Conservation (phyloP, 805 yeast genomes). For the Wickerhamiella azyma region DNA sequence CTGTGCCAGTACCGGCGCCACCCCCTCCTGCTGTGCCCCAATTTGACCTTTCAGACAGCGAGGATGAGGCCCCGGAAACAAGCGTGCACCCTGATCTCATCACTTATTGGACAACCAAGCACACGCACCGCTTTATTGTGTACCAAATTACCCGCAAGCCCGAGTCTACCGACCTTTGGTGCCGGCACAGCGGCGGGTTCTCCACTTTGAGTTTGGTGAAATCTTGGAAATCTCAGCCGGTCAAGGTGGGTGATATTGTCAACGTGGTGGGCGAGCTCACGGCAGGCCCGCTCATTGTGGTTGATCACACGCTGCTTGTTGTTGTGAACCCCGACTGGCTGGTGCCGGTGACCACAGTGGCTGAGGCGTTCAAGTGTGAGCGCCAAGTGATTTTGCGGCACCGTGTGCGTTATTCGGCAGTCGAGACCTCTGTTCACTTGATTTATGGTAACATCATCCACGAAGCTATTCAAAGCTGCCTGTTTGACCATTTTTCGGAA, state of each 20-base stretch:
- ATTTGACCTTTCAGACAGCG: not conserved
- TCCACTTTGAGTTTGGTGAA: constrained; percentile 16
- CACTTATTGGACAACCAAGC: not conserved
- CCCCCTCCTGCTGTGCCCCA: not conserved
- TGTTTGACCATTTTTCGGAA: constrained; percentile 28
- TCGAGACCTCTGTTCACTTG: constrained; percentile 44
- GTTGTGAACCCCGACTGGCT: constrained; percentile 75
- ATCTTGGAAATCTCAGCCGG: constrained; percentile 20
- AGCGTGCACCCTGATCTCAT: not conserved
- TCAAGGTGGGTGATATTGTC: constrained; percentile 21
- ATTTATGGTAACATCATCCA: constrained; percentile 79
- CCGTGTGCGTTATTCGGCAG: constrained; percentile 43
- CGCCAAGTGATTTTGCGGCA: constrained; percentile 53
- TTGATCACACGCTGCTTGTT: constrained; percentile 50
- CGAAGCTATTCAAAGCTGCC: constrained; percentile 50
- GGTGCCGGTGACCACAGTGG: constrained; percentile 67
- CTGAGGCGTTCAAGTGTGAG: constrained; percentile 61
- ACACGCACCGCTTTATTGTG: constrained; percentile 6
- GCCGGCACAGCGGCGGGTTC: constrained; percentile 4
- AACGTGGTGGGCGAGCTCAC: constrained; percentile 21
- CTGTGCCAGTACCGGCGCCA: not conserved
- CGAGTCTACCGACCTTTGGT: constrained; percentile 3
- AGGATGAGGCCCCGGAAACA: not conserved
- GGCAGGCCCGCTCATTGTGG: constrained; percentile 22
- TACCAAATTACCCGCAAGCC: not conserved